Evolutionary conservation across 2,329 filamentous ascomycete species (phyloP).

Genomic region (Talaromyces sp.): DNA sequence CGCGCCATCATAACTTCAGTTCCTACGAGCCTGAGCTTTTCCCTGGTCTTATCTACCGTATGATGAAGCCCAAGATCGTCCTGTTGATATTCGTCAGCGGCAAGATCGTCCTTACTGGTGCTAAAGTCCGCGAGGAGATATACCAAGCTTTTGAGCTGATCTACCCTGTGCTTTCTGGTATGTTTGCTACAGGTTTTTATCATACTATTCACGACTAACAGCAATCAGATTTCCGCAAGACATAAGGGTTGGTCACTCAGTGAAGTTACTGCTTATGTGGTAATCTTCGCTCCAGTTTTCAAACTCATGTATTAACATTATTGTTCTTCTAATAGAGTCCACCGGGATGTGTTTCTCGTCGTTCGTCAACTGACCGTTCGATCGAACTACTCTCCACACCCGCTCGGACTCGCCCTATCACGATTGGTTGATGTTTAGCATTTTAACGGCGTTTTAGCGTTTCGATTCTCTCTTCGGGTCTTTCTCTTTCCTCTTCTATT

Average conservation of each 20-base stretch:
- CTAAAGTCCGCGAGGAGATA: slow-evolving; percentile 97
- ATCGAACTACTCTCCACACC: slow-evolving; percentile 7
- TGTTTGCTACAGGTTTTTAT: slow-evolving; percentile 23
- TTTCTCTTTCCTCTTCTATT: slow-evolving; percentile 19
- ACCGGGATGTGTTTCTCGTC: slow-evolving; percentile 13
- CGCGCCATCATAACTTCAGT: slow-evolving; percentile 98
- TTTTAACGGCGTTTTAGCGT: slow-evolving; percentile 46
- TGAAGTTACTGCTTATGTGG: slow-evolving; percentile 21
- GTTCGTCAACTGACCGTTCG: slow-evolving; percentile 20
- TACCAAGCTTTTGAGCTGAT: slow-evolving; percentile 97
- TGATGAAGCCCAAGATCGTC: slow-evolving; percentile 99
- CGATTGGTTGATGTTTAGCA: slow-evolving; percentile 40
- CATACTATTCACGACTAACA: slow-evolving; percentile 21
- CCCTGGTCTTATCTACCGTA: slow-evolving; percentile 98
- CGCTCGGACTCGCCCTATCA: slow-evolving; percentile 24
- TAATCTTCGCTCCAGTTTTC: slow-evolving; percentile 13
- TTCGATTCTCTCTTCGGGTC: slow-evolving; percentile 27
- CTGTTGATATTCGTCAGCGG: slow-evolving; percentile 96
- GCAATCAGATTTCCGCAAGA: slow-evolving; percentile 59
- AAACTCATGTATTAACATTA: slow-evolving; percentile 30
- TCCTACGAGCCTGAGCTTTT: slow-evolving; percentile 98
- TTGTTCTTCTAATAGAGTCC: slow-evolving; percentile 18
- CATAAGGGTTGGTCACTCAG: slow-evolving; percentile 31
- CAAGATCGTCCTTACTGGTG: slow-evolving; percentile 96
- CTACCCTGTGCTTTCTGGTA: slow-evolving; percentile 89